These are phyloP conservation scores for Teratosphaeriaceae sp. DNA, from an alignment of 2,329 filamentous ascomycete genomes.

Conservation along the genomic window DNA sequence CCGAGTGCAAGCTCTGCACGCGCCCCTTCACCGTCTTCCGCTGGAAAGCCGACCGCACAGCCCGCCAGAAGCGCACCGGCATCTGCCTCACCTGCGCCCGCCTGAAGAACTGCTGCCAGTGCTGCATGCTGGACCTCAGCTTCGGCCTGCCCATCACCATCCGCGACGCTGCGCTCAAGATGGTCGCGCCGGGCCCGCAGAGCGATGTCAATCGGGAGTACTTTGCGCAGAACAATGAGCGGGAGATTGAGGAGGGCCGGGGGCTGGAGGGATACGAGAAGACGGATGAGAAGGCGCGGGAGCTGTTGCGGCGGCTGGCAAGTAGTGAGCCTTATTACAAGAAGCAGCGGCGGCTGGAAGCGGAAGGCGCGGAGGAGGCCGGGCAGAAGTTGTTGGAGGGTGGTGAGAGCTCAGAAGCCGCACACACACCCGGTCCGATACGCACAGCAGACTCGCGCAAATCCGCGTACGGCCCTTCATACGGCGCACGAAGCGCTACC, in stretches of 20 bases:
- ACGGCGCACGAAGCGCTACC: slow-evolving; percentile 19
- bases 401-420: slow-evolving; percentile 26
- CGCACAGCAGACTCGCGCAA: slow-evolving; percentile 58
- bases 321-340: slow-evolving; percentile 94
- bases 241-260: slow-evolving; percentile 85
- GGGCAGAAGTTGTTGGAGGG: slow-evolving; percentile 39
- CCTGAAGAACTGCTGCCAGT: slow-evolving; percentile 98
- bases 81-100: slow-evolving; percentile 96
- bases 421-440: slow-evolving; percentile 59
- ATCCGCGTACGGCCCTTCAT: slow-evolving; percentile 27
- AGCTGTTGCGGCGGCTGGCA: slow-evolving; percentile 75
- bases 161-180: slow-evolving; percentile 92
- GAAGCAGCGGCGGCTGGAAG: slow-evolving; percentile 70
- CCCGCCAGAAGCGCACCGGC: slow-evolving; percentile 86
- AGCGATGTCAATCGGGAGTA: slow-evolving; percentile 95
- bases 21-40: slow-evolving; percentile 92
- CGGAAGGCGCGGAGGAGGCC: slow-evolving; percentile 42
- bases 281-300: slow-evolving; percentile 92
- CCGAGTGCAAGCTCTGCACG: slow-evolving; percentile 66
- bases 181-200: slow-evolving; percentile 88
- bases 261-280: slow-evolving; percentile 90
- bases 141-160: slow-evolving; percentile 94
- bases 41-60: slow-evolving; percentile 88
- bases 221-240: slow-evolving; percentile 96
- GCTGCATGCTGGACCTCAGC: slow-evolving; percentile 95